Conservation (phyloP, 257 asterid genomes). For the Rauvolfia tetraphylla region DNA sequence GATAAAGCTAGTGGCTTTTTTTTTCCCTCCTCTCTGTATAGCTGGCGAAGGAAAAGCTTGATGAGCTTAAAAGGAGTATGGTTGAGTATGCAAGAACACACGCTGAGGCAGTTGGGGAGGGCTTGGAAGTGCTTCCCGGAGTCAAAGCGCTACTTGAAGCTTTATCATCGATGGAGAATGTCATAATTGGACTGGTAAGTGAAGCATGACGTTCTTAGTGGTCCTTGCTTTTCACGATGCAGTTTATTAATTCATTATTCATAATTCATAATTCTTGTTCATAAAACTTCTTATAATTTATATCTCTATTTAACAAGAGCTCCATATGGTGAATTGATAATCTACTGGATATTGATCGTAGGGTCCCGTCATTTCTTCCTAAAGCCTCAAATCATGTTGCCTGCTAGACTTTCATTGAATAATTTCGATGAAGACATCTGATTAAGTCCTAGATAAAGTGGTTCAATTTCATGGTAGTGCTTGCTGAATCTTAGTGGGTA, state of each 20-base stretch:
- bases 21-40: neutral
- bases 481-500: neutral
- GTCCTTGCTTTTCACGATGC: neutral
- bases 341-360: neutral
- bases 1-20: no score
- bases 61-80: neutral
- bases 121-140: constrained; percentile 7
- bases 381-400: neutral
- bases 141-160: neutral
- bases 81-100: neutral
- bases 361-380: neutral
- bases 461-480: no score
- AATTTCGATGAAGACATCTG: no score
- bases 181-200: constrained; percentile 4
- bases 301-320: neutral
- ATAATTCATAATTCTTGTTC: neutral
- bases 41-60: neutral
- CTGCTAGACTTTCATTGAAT: no score
- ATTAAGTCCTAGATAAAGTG: neutral
- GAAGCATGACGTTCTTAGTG: neutral
- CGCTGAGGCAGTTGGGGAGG: neutral
- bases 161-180: constrained; percentile 7
- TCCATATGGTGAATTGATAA: no score
- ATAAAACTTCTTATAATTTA: no score
- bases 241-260: neutral